Base-by-base conservation (phyloP, 2,329 filamentous ascomycete species). In the Aureobasidium sp. region DNA sequence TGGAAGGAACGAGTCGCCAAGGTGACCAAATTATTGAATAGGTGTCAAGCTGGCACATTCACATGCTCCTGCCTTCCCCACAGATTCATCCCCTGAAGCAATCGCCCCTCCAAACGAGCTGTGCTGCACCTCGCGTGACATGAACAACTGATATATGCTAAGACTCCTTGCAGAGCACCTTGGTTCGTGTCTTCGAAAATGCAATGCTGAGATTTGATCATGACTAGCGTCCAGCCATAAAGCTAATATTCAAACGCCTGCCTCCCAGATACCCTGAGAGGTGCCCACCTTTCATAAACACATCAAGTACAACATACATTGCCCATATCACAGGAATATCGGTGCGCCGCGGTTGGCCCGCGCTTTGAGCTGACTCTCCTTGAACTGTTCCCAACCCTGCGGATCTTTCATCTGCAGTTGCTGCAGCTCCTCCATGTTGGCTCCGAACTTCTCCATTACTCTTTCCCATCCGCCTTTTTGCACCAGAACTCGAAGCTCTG, bases 371-470 rank as follows among this genome's bases (percentile, higher is more conserved):
- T 74, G 72, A 60, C 68, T 66, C 63, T 74, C 71, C 63, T 67
- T 68, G 60, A 74, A 74, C 44, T 67, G 64, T 62, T 69, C 68
- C 71, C 71, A 75, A 6, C 67, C 71, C 36, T 65, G 64, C 9
- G 73, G 72, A 67, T 75, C 72, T 60, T 76, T 73, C 47, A 70
- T 67, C 67, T 78, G 79, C 69, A 91, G 84, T 8, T 75, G 74
- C 54, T 82, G 80, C 81, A 89, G 84, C 71, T 88, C 81, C 64
- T 85, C 83, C 0, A 86, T 84, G 65, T 91, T 89, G 32, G 81
- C 80, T 5, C 83, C 83, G 21, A 83, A 78, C 68, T 86, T 82
- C 67, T 83, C 79, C 66, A 90, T 86, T 0, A 84, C 81, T 61
- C 78, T 76, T 13, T 88, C 78, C 55, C 82, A 81, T 0, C 88